Base-by-base conservation (phyloP, 306 rosid species). In the Vachellia collinsii region DNA sequence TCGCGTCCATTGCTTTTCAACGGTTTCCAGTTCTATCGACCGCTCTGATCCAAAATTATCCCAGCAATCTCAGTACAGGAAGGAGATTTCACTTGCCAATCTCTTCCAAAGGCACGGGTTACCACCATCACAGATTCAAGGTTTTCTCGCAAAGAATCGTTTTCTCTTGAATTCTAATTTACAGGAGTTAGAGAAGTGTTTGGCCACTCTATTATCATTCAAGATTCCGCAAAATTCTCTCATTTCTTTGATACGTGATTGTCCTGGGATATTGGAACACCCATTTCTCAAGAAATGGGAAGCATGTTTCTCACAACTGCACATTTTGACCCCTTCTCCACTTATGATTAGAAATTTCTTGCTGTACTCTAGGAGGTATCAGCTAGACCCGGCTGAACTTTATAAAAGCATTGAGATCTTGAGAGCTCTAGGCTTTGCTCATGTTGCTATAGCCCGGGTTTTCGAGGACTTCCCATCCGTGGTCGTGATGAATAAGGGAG, bases 21-120 rank as follows among this genome's bases (percentile, higher is more conserved):
- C 83, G 9, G 36, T 74, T 62, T 17, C 54, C 81, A 64, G 65
- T 41, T 50, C 43, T 69, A 25, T 14, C 19, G 11, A 22, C n/a
- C 50, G 79, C 67, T 77, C n/a, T 70, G 17, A 64, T 39, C 22
- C 72, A 48, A 38, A 59, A 58, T 36, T 78, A 53, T 74, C 87
- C 38, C 64, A 59, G 11, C 79, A 70, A 59, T 84, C 87, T 66
- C 85, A 80, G 9, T 89, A 82, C 89, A 83, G 93, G 71, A 88
- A 90, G 65, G 87, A 81, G 22, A 74, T 88, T 22, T 83, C 86
- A 3, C 72, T 93, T 20, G 87, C 96, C 62, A 83, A 69, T 72
- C 86, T 94, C 75, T 84, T 92, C 29, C 86, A 69, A 43, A 86
- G 88, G 81, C 83, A 79, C 34, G 98, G 98, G 11, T 88, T 94